Evolutionary conservation across 2,329 filamentous ascomycete species (phyloP).

Genomic region (Pseudogymnoascus sp.): DNA sequence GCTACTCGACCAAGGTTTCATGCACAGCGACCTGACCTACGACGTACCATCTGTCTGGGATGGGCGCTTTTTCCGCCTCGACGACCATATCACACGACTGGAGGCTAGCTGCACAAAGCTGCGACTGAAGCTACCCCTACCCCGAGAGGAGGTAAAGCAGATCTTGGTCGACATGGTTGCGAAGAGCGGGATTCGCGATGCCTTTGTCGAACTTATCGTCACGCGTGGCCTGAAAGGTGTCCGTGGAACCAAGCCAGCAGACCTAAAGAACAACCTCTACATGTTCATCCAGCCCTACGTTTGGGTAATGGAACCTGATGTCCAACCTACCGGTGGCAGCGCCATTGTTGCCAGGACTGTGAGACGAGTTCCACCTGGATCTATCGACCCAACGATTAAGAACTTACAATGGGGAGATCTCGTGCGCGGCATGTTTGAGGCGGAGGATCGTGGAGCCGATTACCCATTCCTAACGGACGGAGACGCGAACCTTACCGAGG

Average conservation of each 20-base stretch:
- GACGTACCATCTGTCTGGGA: conserved; percentile 45
- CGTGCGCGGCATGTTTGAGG: conserved; percentile 37
- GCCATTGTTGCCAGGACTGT: conserved; percentile 39
- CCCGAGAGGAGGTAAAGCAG: conserved; percentile 31
- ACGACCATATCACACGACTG: conserved; percentile 39
- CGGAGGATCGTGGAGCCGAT: conserved; percentile 35
- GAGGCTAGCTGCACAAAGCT: conserved; percentile 38
- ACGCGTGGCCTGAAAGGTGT: conserved; percentile 39
- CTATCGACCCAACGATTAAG: conserved; percentile 43
- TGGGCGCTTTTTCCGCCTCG: conserved; percentile 42
- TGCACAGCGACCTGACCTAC: conserved; percentile 44
- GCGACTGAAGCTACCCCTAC: conserved; percentile 34
- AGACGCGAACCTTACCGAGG: conserved; percentile 40
- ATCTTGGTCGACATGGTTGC: conserved; percentile 37
- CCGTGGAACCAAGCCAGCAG: conserved; percentile 28
- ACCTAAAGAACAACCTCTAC: conserved; percentile 35
- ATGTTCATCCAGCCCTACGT: conserved; percentile 40
- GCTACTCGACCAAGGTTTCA: conserved; percentile 41
- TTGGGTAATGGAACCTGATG: conserved; percentile 40
- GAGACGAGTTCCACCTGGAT: conserved; percentile 34
- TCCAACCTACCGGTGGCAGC: conserved; percentile 33
- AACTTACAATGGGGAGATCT: conserved; percentile 44
- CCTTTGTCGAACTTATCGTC: conserved; percentile 42
- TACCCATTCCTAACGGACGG: conserved; percentile 44
- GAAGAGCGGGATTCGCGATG: conserved; percentile 39